Base-by-base conservation (phyloP, 306 rosid genomes). In the Vigna reflexopilosa region DNA sequence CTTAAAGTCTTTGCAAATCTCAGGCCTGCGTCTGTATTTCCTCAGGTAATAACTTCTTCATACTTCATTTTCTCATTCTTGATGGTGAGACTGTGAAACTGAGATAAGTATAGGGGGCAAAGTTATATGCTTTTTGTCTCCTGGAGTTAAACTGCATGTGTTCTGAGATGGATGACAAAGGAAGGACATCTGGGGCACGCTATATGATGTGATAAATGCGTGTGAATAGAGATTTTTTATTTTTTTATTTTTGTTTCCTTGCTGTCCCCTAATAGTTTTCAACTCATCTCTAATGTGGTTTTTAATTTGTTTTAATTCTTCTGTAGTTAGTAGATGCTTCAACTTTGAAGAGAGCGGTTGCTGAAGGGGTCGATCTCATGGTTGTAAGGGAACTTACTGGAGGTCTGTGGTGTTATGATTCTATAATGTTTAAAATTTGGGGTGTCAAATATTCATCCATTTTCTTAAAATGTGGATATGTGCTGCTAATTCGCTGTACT, bases 351-450 rank as follows among this genome's bases (percentile, higher is more conserved):
- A 91, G 74, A 81, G 98, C 92, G 86, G 77, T 91, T 65, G 93
- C 87, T 38, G 96, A 90, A 79, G 98, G 98, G 80, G 98, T 92
- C 58, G 96, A 95, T 83, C 88, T 95, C 76, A 89, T 95, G 96
- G 95, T 95, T 86, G 87, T 95, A 76, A 88, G 97, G 83, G 98
- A 95, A 77, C 93, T 95, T 66, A 95, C 96, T 19, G 98, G 98
- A 86, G 98, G 98, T 95, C 80, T 73, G 87, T 70, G n/a, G 13
- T 65, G 14, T 78, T 65, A 59, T 59, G 8, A 9, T 36, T 75
- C 64, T 54, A 47, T 20, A 70, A 34, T 30, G 30, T 13, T 67
- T 70, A 3, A 73, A 20, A 4, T 66, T 54, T 36, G 30, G 51
- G 51, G 24, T 20, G 47, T 49, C 10, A 2, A 5, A 66, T 65